Conservation (phyloP, 129 eudicot species). For the Lactuca sativa region DNA sequence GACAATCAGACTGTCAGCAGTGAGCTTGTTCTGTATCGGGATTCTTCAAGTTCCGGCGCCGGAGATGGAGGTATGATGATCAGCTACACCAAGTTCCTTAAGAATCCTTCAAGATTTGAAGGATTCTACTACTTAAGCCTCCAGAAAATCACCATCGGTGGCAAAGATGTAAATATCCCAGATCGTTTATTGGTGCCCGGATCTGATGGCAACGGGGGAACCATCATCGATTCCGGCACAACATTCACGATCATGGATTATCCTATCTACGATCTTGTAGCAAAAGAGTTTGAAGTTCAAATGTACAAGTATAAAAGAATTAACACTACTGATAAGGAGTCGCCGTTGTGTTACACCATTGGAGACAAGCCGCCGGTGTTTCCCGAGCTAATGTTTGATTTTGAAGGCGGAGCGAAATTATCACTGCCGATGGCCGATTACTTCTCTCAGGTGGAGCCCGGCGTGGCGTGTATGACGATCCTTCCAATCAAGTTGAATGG, state of each 20-base stretch:
- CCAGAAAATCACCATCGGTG: conserved; percentile 57
- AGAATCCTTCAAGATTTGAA: conserved; percentile 40
- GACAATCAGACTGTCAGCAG: conserved; percentile 52
- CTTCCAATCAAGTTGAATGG: not conserved
- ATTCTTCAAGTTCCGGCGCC: not conserved
- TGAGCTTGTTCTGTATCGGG: conserved; percentile 34
- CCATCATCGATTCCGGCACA: conserved; percentile 70
- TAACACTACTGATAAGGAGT: conserved; percentile 34
- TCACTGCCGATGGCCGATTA: conserved; percentile 47
- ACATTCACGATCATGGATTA: conserved; percentile 63
- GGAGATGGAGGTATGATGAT: conserved; percentile 4
- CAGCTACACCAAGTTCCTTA: conserved; percentile 57
- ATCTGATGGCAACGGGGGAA: conserved; percentile 59
- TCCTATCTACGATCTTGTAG: conserved; percentile 37
- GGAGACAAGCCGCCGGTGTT: conserved; percentile 14
- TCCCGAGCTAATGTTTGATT: conserved; percentile 54
- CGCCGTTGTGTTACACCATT: conserved; percentile 44
- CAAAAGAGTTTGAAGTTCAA: conserved; percentile 56
- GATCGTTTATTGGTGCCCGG: conserved; percentile 37
- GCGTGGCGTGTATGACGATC: conserved; percentile 57
- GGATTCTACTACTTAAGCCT: conserved; percentile 59
- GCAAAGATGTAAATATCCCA: conserved; percentile 50
- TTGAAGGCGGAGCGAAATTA: conserved; percentile 64
- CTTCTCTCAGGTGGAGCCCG: conserved; percentile 41
- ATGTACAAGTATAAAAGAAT: conserved; percentile 43